Conservation (phyloP, 108 stramenopile species). For the Poteriospumella lacustris region DNA sequence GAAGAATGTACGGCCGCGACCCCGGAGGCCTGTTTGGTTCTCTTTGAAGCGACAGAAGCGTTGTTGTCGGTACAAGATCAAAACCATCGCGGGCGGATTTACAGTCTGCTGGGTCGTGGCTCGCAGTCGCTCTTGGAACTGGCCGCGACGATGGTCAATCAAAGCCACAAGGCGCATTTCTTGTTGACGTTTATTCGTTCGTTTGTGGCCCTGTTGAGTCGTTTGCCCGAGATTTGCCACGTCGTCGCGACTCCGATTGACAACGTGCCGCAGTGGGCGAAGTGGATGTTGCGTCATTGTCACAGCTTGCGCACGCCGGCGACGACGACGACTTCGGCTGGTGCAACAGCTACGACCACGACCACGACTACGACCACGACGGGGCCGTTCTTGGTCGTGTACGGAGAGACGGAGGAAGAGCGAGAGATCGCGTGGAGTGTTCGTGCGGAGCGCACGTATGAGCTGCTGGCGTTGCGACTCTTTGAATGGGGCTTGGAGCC, state of each 20-base stretch:
- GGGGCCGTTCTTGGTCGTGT: conserved; percentile 9
- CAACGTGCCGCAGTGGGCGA: background rate
- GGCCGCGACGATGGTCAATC: background rate
- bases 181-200: conserved; percentile 10
- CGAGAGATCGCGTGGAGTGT: background rate
- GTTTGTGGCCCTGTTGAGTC: background rate
- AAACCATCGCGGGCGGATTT: too few species aligned
- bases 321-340: background rate
- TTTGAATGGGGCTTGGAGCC: too few species aligned
- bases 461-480: too few species aligned
- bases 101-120: too few species aligned
- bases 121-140: too few species aligned
- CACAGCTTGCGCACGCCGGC: background rate
- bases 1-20: too few species aligned
- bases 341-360: background rate
- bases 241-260: background rate
- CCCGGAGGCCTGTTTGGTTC: too few species aligned
- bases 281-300: background rate
- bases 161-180: background rate
- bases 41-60: too few species aligned
- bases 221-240: background rate
- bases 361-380: background rate
- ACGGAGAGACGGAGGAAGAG: conserved; percentile 10
- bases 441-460: background rate
- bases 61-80: too few species aligned